These are phyloP conservation scores for Nakataea oryzae DNA, from an alignment of 2,329 filamentous ascomycete genomes.

Conservation along the genomic window DNA sequence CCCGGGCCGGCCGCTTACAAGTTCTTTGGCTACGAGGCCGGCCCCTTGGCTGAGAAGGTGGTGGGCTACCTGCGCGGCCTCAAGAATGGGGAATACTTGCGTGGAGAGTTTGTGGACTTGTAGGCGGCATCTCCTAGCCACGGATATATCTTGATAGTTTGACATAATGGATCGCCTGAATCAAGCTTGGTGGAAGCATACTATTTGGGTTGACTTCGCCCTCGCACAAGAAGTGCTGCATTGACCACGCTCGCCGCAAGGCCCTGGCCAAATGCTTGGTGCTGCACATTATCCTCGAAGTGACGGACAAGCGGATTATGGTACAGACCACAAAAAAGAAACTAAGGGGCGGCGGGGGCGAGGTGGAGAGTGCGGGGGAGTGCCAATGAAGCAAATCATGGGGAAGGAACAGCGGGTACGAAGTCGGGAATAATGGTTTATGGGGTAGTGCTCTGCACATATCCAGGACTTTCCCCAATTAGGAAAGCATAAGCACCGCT, in stretches of 20 bases:
- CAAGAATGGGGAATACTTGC: slow-evolving; percentile 17
- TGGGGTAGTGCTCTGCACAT: not conserved
- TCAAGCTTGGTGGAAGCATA: too few species aligned
- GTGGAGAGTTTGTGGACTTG: slow-evolving; percentile 18
- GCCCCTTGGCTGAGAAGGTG: slow-evolving; percentile 18
- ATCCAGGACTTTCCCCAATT: not conserved
- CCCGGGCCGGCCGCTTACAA: slow-evolving; percentile 39
- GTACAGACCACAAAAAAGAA: slow-evolving; percentile 21
- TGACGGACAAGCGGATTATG: slow-evolving; percentile 31
- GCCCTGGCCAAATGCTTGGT: slow-evolving; percentile 27
- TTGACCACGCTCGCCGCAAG: slow-evolving; percentile 20
- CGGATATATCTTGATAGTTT: too few species aligned
- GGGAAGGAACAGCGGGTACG: not conserved
- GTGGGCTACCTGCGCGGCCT: slow-evolving; percentile 15
- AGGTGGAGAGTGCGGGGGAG: not conserved
- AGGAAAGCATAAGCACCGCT: not conserved
- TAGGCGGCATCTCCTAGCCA: not conserved
- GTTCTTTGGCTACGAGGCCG: slow-evolving; percentile 38
- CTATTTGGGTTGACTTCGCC: slow-evolving; percentile 27
- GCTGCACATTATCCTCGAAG: slow-evolving; percentile 38
- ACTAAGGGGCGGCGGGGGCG: slow-evolving; percentile 6
- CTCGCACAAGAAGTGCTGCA: slow-evolving; percentile 27
- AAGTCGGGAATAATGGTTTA: not conserved
- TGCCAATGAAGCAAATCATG: not conserved
- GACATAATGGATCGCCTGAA: too few species aligned